A percentile compares a stretch with the other conserved stretches of the same genome.
Evolutionary conservation across 371 early-diverging fungal species (phyloP).

Genomic region (Mucor saturninus): DNA sequence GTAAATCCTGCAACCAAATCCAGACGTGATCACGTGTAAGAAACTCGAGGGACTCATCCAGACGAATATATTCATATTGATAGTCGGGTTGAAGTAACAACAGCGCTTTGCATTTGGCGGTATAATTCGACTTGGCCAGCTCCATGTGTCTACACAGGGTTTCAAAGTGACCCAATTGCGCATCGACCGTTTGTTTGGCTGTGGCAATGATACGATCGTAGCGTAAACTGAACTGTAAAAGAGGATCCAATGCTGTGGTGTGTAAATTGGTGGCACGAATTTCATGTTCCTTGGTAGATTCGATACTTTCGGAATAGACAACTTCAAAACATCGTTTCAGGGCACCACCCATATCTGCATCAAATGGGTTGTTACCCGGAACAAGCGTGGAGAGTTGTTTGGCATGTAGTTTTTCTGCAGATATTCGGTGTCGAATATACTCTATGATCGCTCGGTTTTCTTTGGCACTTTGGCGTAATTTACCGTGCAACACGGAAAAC

Average conservation of each 20-base stretch:
- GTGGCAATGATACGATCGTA: conserved; percentile 57
- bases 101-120: conserved; percentile 22
- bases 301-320: conserved; percentile 64
- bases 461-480: conserved; percentile 65
- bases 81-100: conserved; percentile 20
- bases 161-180: conserved; percentile 49
- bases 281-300: conserved; percentile 60
- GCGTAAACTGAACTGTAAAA: conserved; percentile 53
- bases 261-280: conserved; percentile 62
- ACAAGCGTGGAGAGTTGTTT: conserved; percentile 46
- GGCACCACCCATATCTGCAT: conserved; percentile 69
- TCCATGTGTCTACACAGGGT: conserved; percentile 14
- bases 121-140: conserved; percentile 10
- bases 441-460: conserved; percentile 71
- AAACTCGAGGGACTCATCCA: conserved; percentile 16
- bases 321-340: conserved; percentile 73
- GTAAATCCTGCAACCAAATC: conserved; percentile 8
- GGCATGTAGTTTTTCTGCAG: conserved; percentile 62
- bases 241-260: conserved; percentile 65
- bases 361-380: conserved; percentile 43
- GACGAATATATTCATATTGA: conserved; percentile 8
- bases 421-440: conserved; percentile 69
- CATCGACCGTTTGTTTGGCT: conserved; percentile 58
- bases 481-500: conserved; percentile 65
- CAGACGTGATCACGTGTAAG: conserved; percentile 21